Evolutionary conservation across 2,329 filamentous ascomycete species (phyloP), one percentile per base, ranked within the genome.

Genomic region (Teratosphaeria nubilosa): DNA sequence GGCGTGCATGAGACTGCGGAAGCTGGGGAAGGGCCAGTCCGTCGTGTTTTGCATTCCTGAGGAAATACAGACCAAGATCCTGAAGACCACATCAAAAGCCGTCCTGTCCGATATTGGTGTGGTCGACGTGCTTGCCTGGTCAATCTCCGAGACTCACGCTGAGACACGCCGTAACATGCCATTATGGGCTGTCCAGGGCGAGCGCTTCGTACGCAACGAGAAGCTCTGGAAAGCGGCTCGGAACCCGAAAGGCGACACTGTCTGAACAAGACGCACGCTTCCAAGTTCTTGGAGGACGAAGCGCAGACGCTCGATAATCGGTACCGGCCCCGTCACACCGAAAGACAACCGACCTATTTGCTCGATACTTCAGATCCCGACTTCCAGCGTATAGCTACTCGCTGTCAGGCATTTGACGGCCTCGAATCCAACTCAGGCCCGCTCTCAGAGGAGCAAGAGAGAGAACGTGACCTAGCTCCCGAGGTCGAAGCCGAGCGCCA

Each of bases 391-490:
- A 48, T 48, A 13, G 41, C 41, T 13, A 14, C 41, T 9, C 53
- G 64, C 4, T 69, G 66, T 30, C 37, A 24, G 0, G 34, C 60
- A 14, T 66, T 69, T 41, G 62, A 62, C 7, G 6, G 27, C 58
- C n/a, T 56, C 66, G 1, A 22, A 54, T 7, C 65, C 64, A 58
- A 53, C 54, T 0, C 53, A 60, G 0, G 72, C 74, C 0, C 70
- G 72, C 0, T 69, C 87, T 0, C 72, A 2, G 84, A 88, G 63
- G 86, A 90, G 58, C 84, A 89, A 62, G 86, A 90, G 65, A 77
- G 86, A 0, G 86, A 89, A 30, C 27, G 27, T 3, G 27, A 30
- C 61, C 73, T 90, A 0, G 76, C 82, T 0, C 83, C 83, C 0
- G 86, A 90, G 60, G 77, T 82, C 0, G 82, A 89, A 62, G 71